Evolutionary conservation across 768 basidiomycete genomes (phyloP), one percentile per base, ranked within the genome.

Genomic region (Tremella mesenterica): DNA sequence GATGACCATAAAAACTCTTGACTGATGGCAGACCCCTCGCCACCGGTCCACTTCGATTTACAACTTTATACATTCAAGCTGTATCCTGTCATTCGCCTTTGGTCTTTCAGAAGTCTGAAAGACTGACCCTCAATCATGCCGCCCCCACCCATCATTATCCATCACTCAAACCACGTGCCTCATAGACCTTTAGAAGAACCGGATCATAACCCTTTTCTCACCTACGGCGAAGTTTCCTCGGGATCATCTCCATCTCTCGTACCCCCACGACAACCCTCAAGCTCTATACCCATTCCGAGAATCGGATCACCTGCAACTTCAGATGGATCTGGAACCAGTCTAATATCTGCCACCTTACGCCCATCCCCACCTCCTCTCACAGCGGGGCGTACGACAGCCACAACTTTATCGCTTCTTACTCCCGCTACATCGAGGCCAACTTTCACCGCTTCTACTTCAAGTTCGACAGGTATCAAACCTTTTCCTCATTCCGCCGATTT

Each of bases 401-500:
- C 38, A 4, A 41, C n/a, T 23, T 41, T 41, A n/a, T 18, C 38
- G 38, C 38, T 41, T 5, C n/a, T 41, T 16, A 41, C 38, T n/a
- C 38, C 38, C 14, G 38, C 23, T 23, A 23, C n/a, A 23, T 18
- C 38, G 38, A 16, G 38, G 38, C 38, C n/a, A 16, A 4, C 38
- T n/a, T 16, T 29, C 47, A 30, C n/a, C 31, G 34, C 47, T 16
- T 31, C 47, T 12, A 12, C 21, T 13, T 44, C 43, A 10, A 12
- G 12, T 21, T 12, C 43, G 10, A 12, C 12, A 9, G 26, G 31
- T 6, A 18, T 28, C 3, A 50, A 38, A 36, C 33, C 49, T 3
- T 50, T 52, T 29, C 39, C 52, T 10, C 52, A 53, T 20, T 31
- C n/a, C 7, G 52, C 44, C 23, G 50, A 52, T 29, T 29, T 52